Conservation (phyloP, 768 basidiomycete species). For the Mycena amicta region DNA sequence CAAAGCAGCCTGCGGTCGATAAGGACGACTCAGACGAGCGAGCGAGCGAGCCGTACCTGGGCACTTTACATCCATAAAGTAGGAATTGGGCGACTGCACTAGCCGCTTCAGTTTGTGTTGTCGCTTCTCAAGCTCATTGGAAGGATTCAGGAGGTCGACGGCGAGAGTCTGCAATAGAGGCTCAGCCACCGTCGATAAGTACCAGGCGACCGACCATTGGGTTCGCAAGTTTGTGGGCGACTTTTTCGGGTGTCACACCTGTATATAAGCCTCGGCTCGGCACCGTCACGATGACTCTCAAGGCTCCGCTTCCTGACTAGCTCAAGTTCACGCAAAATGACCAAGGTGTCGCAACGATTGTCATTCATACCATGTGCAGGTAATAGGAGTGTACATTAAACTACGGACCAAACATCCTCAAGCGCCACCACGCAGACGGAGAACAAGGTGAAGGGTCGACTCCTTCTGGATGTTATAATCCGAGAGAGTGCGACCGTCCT, state of each 20-base stretch:
- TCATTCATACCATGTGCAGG: background rate
- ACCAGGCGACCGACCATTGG: constrained; percentile 20
- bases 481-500: constrained; percentile 76
- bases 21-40: constrained; percentile 20
- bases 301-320: too few species aligned
- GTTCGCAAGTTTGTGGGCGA: too few species aligned
- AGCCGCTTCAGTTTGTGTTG: constrained; percentile 99
- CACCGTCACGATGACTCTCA: too few species aligned
- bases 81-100: constrained; percentile 97
- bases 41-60: constrained; percentile 63
- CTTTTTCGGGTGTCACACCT: constrained; percentile 21
- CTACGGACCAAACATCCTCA: background rate
- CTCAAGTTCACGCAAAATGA: too few species aligned
- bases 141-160: constrained; percentile 96
- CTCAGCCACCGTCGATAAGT: background rate
- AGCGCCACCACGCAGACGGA: constrained; percentile 5
- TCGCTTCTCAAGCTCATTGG: constrained; percentile 79
- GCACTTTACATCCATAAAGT: constrained; percentile 99
- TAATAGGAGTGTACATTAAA: background rate
- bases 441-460: constrained; percentile 62
- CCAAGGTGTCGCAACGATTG: background rate
- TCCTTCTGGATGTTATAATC: constrained; percentile 82
- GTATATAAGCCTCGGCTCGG: background rate
- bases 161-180: constrained; percentile 76
- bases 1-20: constrained; percentile 73